Evolutionary conservation across 805 yeast genomes (phyloP).

Genomic region (Wickerhamomyces bovis): DNA sequence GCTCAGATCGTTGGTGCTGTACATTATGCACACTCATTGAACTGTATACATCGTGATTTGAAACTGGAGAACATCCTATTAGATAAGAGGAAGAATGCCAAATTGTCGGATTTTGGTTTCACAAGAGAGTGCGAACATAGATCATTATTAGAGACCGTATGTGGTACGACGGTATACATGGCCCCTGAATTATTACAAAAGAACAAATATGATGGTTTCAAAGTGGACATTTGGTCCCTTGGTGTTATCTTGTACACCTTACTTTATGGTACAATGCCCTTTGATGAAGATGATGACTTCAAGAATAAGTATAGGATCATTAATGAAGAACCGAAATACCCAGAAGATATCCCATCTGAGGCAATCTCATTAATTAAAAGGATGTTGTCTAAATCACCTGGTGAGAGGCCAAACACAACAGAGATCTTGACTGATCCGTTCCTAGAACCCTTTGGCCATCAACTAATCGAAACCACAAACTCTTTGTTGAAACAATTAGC

Average conservation of each 20-base stretch:
- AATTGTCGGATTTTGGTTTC: slow-evolving; percentile 90
- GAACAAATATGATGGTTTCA: slow-evolving; percentile 70
- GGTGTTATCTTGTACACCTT: slow-evolving; percentile 86
- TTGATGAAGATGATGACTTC: slow-evolving; percentile 72
- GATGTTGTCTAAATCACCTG: slow-evolving; percentile 63
- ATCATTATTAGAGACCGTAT: slow-evolving; percentile 65
- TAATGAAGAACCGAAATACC: slow-evolving; percentile 56
- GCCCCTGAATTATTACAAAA: slow-evolving; percentile 83
- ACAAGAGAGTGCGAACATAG: slow-evolving; percentile 68
- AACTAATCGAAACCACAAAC: slow-evolving; percentile 35
- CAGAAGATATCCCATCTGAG: slow-evolving; percentile 40
- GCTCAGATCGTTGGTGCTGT: slow-evolving; percentile 57
- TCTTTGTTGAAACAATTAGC: slow-evolving; percentile 31
- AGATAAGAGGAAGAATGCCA: slow-evolving; percentile 54
- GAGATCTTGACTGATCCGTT: slow-evolving; percentile 49
- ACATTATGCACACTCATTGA: slow-evolving; percentile 65
- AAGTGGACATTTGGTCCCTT: slow-evolving; percentile 86
- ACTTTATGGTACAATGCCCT: slow-evolving; percentile 84
- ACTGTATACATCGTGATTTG: slow-evolving; percentile 80
- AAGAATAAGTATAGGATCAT: slow-evolving; percentile 56
- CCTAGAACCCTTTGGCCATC: slow-evolving; percentile 39
- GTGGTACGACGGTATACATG: slow-evolving; percentile 96
- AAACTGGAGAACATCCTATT: slow-evolving; percentile 72
- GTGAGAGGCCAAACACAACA: slow-evolving; percentile 48
- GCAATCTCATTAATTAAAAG: slow-evolving; percentile 44